phyloP scores from a whole-genome alignment of 805 yeast species.

The Allodekkera sacchari region DNA sequence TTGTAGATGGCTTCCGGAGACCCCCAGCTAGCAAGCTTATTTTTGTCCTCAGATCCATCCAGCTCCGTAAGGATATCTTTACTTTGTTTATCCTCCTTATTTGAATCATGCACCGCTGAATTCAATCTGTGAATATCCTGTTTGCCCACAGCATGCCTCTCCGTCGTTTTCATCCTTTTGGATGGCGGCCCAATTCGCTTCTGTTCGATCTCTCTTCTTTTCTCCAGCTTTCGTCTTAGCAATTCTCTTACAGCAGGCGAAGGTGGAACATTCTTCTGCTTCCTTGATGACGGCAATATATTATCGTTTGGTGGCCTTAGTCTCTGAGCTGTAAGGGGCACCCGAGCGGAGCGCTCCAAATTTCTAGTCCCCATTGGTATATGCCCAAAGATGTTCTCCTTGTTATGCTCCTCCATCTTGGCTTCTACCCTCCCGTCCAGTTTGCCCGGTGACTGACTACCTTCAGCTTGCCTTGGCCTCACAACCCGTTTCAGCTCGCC shows the following conservation, averaged over 20 bases:
- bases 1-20: conserved; percentile 8
- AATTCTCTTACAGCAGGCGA: not conserved
- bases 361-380: too few relatives aligned
- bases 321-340: conserved; percentile 4
- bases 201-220: not conserved
- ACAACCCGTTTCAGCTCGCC: not conserved
- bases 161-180: not conserved
- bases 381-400: too few relatives aligned
- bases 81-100: not conserved
- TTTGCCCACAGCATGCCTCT: not conserved
- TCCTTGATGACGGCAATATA: not conserved
- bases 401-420: too few relatives aligned
- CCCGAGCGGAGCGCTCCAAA: too few relatives aligned
- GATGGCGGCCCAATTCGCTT: not conserved
- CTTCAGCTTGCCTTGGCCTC: not conserved
- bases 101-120: not conserved
- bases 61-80: too few relatives aligned
- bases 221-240: conserved; percentile 2
- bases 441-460: too few relatives aligned
- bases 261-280: not conserved
- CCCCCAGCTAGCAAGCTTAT: conserved; percentile 21
- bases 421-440: too few relatives aligned
- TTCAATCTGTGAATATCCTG: not conserved
- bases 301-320: conserved; percentile 1
- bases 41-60: too few relatives aligned